These are phyloP conservation scores for Fusarium avenaceum DNA, from an alignment of 2,329 filamentous ascomycete genomes.

Conservation along the genomic window DNA sequence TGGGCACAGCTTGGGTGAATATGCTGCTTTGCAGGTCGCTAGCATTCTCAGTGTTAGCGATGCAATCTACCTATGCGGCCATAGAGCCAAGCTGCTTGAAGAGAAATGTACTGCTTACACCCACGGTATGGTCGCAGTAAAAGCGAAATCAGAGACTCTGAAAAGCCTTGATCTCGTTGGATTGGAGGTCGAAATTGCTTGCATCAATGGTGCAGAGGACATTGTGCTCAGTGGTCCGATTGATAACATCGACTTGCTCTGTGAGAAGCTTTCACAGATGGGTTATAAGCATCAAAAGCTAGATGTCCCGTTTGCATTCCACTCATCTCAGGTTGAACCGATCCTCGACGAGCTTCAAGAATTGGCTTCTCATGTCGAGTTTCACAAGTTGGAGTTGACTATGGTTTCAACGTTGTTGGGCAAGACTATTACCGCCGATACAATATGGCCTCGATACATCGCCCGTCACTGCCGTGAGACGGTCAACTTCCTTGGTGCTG, in stretches of 20 bases:
- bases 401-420: conserved; percentile 9
- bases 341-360: conserved; percentile 62
- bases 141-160: neutral
- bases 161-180: neutral
- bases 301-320: conserved; percentile 54
- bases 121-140: neutral
- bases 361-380: conserved; percentile 2
- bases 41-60: conserved; percentile 73
- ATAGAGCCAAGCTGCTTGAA: conserved; percentile 11
- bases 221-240: conserved; percentile 17
- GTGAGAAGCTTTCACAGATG: neutral
- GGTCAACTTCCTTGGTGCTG: neutral
- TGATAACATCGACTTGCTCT: conserved; percentile 11
- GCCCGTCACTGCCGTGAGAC: neutral
- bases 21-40: conserved; percentile 67
- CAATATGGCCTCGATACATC: neutral
- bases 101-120: conserved; percentile 30
- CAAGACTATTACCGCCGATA: neutral
- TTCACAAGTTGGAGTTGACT: conserved; percentile 3
- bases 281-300: conserved; percentile 33
- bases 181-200: neutral
- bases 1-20: conserved; percentile 59
- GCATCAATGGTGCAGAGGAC: neutral
- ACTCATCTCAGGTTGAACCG: conserved; percentile 54
- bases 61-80: conserved; percentile 71